Evolutionary conservation across 345 rosid species (phyloP).

Genomic region (Microthlaspi erraticum): DNA sequence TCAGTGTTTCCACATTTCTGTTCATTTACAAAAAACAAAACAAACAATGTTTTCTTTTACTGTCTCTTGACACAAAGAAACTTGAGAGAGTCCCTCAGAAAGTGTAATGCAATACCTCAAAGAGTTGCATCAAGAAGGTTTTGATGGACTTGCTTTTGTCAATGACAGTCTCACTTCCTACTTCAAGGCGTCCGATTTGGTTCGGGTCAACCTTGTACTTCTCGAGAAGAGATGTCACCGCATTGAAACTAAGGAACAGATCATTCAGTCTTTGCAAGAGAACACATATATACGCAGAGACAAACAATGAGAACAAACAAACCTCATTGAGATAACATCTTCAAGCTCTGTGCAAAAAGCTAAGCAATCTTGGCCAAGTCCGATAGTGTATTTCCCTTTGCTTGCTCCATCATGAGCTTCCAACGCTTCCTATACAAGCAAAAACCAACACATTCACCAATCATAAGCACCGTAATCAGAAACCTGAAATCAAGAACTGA

Average conservation of each 20-base stretch:
- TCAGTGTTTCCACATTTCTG: conserved; percentile 96
- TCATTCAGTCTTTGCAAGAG: conserved; percentile 25
- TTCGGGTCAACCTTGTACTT: conserved; percentile 90
- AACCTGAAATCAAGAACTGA: conserved; percentile 3
- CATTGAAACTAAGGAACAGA: conserved; percentile 72
- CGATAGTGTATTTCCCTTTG: conserved; percentile 97
- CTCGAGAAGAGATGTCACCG: conserved; percentile 84
- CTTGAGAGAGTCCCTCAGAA: neutral
- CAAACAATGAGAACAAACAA: neutral
- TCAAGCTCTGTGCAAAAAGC: conserved; percentile 97
- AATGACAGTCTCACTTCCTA: conserved; percentile 98
- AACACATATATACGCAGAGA: neutral
- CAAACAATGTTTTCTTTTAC: neutral
- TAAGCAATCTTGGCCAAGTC: conserved; percentile 99
- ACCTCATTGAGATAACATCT: conserved; percentile 99
- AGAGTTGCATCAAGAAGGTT: conserved; percentile 97
- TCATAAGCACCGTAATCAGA: neutral
- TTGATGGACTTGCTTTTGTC: conserved; percentile 99
- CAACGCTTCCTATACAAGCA: conserved; percentile 70
- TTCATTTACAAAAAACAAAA: conserved; percentile 37
- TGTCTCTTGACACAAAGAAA: neutral
- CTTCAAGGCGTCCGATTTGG: conserved; percentile 96
- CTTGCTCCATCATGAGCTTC: conserved; percentile 97
- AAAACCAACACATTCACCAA: conserved; percentile 10
- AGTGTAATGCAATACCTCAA: conserved; percentile 64